Evolutionary conservation across 768 basidiomycete species (phyloP).

Genomic region (Mycena epipterygia): DNA sequence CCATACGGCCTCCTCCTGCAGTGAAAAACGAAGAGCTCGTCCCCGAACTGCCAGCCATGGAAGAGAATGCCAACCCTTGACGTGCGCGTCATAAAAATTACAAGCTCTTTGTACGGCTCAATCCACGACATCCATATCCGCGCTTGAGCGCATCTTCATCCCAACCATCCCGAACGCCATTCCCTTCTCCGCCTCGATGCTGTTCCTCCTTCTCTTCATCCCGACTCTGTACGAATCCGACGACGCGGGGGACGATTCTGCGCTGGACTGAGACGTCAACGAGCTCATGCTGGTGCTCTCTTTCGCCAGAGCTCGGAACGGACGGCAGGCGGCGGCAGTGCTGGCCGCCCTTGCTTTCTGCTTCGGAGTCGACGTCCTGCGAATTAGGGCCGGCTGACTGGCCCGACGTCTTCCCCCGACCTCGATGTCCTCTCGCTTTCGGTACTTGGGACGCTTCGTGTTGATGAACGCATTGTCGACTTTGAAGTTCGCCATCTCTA

Average conservation of each 20-base stretch:
- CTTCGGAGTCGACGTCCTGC: conserved; percentile 6
- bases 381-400: conserved; percentile 15
- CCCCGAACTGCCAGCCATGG: not conserved
- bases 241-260: conserved; percentile 18
- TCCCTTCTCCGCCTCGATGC: conserved; percentile 25
- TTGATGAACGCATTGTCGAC: conserved; percentile 26
- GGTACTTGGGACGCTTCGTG: conserved; percentile 19
- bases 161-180: conserved; percentile 21
- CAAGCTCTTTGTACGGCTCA: not conserved
- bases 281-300: conserved; percentile 28
- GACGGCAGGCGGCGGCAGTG: conserved; percentile 15
- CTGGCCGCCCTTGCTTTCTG: conserved; percentile 30
- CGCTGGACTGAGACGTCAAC: conserved; percentile 26
- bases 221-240: conserved; percentile 25
- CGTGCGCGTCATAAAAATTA: not conserved
- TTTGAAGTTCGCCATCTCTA: conserved; percentile 2
- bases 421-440: conserved; percentile 20
- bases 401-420: conserved; percentile 13
- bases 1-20: conserved; percentile 38
- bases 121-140: conserved; percentile 24
- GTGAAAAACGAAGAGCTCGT: conserved; percentile 21
- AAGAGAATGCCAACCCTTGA: conserved; percentile 11
- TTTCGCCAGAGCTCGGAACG: conserved; percentile 4
- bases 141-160: conserved; percentile 17
- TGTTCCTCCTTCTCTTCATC: conserved; percentile 30